phyloP scores from a whole-genome alignment of 805 yeast species.

The Wickerhamiella slavikovae region DNA sequence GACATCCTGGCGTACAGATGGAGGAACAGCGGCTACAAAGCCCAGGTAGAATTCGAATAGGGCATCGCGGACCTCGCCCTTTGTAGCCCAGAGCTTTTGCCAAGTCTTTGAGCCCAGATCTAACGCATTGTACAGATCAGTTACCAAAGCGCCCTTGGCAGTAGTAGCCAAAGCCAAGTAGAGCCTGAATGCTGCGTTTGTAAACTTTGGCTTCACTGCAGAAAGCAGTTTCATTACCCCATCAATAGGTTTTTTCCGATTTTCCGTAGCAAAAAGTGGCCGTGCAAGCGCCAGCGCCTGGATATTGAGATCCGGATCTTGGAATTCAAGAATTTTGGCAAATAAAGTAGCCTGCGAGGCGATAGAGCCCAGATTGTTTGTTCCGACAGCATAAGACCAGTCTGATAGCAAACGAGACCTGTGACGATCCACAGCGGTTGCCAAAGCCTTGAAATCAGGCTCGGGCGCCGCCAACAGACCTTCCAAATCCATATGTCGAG shows the following conservation, averaged over 20 bases:
- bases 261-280: constrained; percentile 32
- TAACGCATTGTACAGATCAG: constrained; percentile 40
- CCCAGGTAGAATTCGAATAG: constrained; percentile 43
- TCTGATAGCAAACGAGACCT: constrained; percentile 8
- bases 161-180: constrained; percentile 31
- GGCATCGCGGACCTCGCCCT: constrained; percentile 31
- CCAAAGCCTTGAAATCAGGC: not conserved
- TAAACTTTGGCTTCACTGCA: constrained; percentile 32
- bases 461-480: too few relatives aligned
- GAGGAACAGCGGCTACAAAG: constrained; percentile 28
- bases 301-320: constrained; percentile 2
- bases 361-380: constrained; percentile 8
- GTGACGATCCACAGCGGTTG: constrained; percentile 2
- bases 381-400: constrained; percentile 12
- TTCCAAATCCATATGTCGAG: too few relatives aligned
- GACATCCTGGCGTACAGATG: constrained; percentile 43
- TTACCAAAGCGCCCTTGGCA: constrained; percentile 29
- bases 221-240: constrained; percentile 51
- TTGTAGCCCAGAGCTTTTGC: constrained; percentile 41
- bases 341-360: constrained; percentile 9
- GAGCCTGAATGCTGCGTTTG: constrained; percentile 42
- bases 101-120: constrained; percentile 45
- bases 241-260: too few relatives aligned
- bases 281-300: constrained; percentile 21
- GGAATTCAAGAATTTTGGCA: constrained; percentile 5